These are phyloP conservation scores for Pseudonitzschia multistriata DNA, from an alignment of 108 stramenopile species.

Conservation along the genomic window DNA sequence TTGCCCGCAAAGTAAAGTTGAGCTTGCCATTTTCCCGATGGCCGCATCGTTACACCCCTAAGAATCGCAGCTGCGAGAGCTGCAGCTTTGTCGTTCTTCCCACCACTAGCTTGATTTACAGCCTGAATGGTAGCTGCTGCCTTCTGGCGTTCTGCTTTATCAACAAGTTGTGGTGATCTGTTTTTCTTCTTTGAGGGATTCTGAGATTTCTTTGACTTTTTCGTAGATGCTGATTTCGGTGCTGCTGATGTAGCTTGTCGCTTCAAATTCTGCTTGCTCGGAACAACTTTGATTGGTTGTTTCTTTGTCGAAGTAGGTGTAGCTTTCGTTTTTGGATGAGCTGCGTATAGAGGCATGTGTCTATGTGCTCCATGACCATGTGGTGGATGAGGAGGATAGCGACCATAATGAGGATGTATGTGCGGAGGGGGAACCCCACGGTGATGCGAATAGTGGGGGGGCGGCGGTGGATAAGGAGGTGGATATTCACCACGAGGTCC, in stretches of 20 bases:
- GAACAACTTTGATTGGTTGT: not conserved
- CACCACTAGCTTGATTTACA: slow-evolving; percentile 56
- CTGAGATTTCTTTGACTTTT: slow-evolving; percentile 41
- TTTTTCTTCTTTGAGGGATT: slow-evolving; percentile 45
- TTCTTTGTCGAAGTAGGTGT: slow-evolving; percentile 15
- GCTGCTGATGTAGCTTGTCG: slow-evolving; percentile 16
- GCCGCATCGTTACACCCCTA: slow-evolving; percentile 80
- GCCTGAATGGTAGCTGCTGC: slow-evolving; percentile 55
- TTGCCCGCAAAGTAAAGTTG: slow-evolving; percentile 85
- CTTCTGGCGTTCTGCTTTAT: slow-evolving; percentile 49
- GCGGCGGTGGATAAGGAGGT: slow-evolving; percentile 31
- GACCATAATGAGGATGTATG: slow-evolving; percentile 39
- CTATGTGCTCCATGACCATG: slow-evolving; percentile 32
- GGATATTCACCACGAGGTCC: slow-evolving; percentile 26
- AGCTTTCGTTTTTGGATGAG: slow-evolving; percentile 30
- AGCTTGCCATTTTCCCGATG: slow-evolving; percentile 89
- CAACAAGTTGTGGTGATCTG: slow-evolving; percentile 34
- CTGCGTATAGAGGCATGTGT: slow-evolving; percentile 48
- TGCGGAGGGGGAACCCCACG: slow-evolving; percentile 36
- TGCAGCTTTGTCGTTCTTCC: slow-evolving; percentile 71
- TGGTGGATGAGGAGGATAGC: slow-evolving; percentile 36
- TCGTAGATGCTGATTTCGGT: slow-evolving; percentile 15
- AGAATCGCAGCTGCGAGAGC: slow-evolving; percentile 69
- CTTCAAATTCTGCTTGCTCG: slow-evolving; percentile 15
- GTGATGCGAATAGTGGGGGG: slow-evolving; percentile 18